Conservation (phyloP, 371 early-diverging fungal genomes). For the Apophysomyces trapeziformis region DNA sequence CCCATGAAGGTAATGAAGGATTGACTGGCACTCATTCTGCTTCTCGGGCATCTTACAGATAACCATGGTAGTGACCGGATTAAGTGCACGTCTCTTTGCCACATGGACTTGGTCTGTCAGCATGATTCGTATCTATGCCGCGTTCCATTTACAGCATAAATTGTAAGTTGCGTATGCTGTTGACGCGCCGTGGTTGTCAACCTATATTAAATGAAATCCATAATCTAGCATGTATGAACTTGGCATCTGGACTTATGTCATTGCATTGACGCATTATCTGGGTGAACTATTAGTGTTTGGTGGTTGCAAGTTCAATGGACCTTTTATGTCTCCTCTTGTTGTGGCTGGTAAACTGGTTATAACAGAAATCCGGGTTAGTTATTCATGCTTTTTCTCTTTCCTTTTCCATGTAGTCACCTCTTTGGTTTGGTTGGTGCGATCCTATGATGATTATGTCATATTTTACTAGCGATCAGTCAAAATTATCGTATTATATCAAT, state of each 20-base stretch:
- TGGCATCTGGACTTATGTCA: constrained; percentile 71
- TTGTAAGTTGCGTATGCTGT: constrained; percentile 50
- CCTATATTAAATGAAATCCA: neutral
- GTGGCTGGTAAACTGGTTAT: constrained; percentile 65
- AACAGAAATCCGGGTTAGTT: neutral
- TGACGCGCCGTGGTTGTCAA: neutral
- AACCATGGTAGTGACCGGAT: constrained; percentile 62
- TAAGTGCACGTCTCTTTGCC: constrained; percentile 78
- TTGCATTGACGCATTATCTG: constrained; percentile 71
- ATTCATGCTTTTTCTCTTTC: constrained; percentile 3
- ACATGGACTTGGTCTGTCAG: constrained; percentile 80
- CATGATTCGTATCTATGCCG: constrained; percentile 77
- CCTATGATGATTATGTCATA: constrained; percentile 49
- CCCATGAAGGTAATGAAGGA: constrained; percentile 52
- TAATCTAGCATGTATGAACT: constrained; percentile 69
- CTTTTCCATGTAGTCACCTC: constrained; percentile 35
- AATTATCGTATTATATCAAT: too few species aligned
- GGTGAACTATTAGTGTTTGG: constrained; percentile 74
- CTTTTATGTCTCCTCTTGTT: constrained; percentile 68
- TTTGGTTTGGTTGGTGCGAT: constrained; percentile 44
- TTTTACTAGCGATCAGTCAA: constrained; percentile 13
- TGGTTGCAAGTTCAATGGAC: constrained; percentile 68
- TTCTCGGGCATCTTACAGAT: constrained; percentile 13
- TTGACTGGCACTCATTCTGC: too few species aligned
- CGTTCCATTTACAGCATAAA: constrained; percentile 73